phyloP scores from a whole-genome alignment of 345 rosid species.

The Dovyalis caffra region DNA sequence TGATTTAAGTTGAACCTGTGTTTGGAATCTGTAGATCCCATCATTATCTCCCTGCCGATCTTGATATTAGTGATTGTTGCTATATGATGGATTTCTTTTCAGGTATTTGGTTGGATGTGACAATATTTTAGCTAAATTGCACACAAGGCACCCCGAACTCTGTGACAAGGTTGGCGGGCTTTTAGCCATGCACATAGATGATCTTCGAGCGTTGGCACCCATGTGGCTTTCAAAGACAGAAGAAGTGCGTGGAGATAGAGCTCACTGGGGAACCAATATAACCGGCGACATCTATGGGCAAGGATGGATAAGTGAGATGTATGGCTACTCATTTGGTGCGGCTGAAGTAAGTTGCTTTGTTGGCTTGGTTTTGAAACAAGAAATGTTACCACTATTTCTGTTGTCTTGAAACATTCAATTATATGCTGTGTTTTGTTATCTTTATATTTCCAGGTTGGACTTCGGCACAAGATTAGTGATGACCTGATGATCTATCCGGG shows the following conservation, averaged over 20 bases:
- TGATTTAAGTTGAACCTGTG: conserved; percentile 3
- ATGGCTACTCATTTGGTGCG: conserved; percentile 99
- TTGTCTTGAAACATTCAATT: background rate
- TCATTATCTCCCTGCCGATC: background rate
- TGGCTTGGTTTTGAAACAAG: background rate
- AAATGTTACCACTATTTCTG: background rate
- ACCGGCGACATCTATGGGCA: conserved; percentile 94
- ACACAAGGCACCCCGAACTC: conserved; percentile 73
- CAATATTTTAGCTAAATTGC: conserved; percentile 77
- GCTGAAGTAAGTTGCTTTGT: conserved; percentile 62
- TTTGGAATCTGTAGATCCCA: background rate
- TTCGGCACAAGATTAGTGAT: conserved; percentile 83
- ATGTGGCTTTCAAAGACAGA: conserved; percentile 97
- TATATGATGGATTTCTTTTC: conserved; percentile 15
- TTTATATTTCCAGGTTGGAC: conserved; percentile 69
- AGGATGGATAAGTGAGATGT: conserved; percentile 99
- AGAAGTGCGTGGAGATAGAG: conserved; percentile 88
- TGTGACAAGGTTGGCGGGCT: conserved; percentile 99
- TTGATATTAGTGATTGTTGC: background rate
- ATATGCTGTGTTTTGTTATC: conserved; percentile 5
- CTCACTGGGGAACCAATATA: conserved; percentile 91
- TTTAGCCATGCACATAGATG: conserved; percentile 95
- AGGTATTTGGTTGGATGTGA: conserved; percentile 95
- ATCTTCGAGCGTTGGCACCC: conserved; percentile 86
- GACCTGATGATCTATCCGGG: conserved; percentile 97